Conservation (phyloP, 306 rosid species). For the Lagenaria siceraria region DNA sequence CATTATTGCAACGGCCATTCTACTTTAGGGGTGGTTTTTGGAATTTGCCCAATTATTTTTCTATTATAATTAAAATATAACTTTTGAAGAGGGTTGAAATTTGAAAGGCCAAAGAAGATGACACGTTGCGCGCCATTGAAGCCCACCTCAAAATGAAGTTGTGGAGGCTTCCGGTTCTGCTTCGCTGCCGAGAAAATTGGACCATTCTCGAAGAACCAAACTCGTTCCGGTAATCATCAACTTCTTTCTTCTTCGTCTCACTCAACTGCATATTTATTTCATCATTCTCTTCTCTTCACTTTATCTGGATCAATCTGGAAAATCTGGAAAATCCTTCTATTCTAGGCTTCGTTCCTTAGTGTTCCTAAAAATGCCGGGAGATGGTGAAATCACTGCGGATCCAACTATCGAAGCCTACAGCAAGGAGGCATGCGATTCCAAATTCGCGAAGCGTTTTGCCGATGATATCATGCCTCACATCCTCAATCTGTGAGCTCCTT, state of each 20-base stretch:
- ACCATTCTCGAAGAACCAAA: background rate
- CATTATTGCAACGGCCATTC: no score
- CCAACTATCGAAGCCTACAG: background rate
- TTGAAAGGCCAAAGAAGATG: background rate
- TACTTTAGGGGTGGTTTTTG: no score
- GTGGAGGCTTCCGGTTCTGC: background rate
- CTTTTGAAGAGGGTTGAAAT: background rate
- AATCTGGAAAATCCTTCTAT: background rate
- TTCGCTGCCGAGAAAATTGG: background rate
- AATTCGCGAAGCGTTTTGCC: conserved; percentile 12
- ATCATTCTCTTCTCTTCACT: background rate
- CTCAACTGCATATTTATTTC: background rate
- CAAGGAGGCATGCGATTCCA: conserved; percentile 16
- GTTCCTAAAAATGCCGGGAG: conserved; percentile 5
- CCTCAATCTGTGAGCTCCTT: conserved; percentile 38
- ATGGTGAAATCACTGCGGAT: conserved; percentile 8
- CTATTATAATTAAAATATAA: no score
- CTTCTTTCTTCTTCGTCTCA: background rate
- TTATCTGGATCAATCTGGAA: background rate
- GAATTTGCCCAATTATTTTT: no score
- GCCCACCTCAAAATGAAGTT: conserved; percentile 3
- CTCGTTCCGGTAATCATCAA: background rate
- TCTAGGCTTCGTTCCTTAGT: background rate
- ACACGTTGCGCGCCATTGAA: conserved; percentile 29
- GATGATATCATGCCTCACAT: conserved; percentile 53